These are phyloP conservation scores for Globisporangium spinosum DNA, from an alignment of 352 stramenopile genomes.

Conservation along the genomic window DNA sequence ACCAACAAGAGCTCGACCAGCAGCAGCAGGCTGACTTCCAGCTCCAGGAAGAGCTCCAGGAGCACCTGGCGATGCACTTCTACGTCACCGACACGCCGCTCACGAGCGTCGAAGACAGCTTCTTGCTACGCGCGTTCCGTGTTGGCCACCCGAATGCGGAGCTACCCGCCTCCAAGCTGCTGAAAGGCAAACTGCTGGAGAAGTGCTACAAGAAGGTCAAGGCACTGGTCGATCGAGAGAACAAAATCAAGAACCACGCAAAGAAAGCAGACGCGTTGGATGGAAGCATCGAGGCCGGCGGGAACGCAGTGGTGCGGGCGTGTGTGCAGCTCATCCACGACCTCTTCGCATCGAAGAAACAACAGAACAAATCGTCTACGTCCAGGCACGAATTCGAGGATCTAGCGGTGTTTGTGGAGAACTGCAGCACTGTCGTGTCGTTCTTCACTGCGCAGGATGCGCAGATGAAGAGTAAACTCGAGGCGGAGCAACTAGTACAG, in stretches of 20 bases:
- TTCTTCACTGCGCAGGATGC: slow-evolving; percentile 15
- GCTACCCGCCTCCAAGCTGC: slow-evolving; percentile 5
- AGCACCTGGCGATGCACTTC: slow-evolving; percentile 29
- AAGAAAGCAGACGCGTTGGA: slow-evolving; percentile 12
- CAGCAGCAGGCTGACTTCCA: neutral
- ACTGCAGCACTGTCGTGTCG: slow-evolving; percentile 22
- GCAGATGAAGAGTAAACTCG: slow-evolving; percentile 1
- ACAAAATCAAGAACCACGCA: neutral
- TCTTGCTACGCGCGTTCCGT: slow-evolving; percentile 19
- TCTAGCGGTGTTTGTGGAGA: slow-evolving; percentile 15
- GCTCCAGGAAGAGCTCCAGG: slow-evolving; percentile 5
- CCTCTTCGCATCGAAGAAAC: slow-evolving; percentile 17
- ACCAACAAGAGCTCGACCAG: neutral
- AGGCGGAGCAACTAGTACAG: neutral
- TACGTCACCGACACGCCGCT: slow-evolving; percentile 21
- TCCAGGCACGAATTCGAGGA: slow-evolving; percentile 6
- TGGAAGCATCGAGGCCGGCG: neutral
- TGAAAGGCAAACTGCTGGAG: slow-evolving; percentile 23
- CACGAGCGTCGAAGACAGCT: slow-evolving; percentile 12
- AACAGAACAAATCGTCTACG: neutral
- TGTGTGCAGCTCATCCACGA: slow-evolving; percentile 16
- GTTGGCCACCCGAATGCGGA: neutral
- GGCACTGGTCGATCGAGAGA: neutral
- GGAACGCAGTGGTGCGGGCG: neutral
- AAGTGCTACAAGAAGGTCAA: slow-evolving; percentile 11